phyloP scores from a whole-genome alignment of 257 asterid species.

The Nicotiana otophora region DNA sequence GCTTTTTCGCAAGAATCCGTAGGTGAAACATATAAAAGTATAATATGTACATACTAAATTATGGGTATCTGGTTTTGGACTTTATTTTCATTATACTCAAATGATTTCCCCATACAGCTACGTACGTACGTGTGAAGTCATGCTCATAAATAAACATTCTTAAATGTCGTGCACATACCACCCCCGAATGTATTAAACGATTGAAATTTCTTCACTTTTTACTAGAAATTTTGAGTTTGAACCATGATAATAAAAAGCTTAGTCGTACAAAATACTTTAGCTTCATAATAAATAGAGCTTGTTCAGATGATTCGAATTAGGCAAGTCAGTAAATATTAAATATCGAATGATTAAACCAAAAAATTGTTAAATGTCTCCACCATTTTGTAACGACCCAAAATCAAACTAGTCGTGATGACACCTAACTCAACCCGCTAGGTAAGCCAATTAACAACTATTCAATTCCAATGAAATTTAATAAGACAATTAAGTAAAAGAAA shows the following conservation, averaged over 20 bases:
- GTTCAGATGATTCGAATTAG: too few species aligned
- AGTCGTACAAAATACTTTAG: too few species aligned
- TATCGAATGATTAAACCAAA: not conserved
- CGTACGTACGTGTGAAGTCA: not conserved
- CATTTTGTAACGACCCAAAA: not conserved
- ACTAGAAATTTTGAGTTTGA: accelerated
- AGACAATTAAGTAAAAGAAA: too few species aligned
- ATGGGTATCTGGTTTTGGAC: not conserved
- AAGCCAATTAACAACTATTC: too few species aligned
- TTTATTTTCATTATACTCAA: not conserved
- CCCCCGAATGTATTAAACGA: too few species aligned
- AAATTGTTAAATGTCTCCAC: not conserved
- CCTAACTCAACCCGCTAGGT: too few species aligned
- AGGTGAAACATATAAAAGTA: not conserved
- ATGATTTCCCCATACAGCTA: conserved; percentile 5
- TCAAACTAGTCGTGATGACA: too few species aligned
- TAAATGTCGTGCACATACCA: not conserved
- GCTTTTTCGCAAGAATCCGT: not conserved
- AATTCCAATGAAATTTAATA: too few species aligned
- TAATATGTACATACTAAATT: not conserved
- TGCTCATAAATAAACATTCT: not conserved
- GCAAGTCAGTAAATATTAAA: not conserved
- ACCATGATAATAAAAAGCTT: not conserved
- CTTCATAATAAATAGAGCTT: too few species aligned
- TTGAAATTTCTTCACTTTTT: too few species aligned